A percentile compares a stretch with the other conserved stretches of the same genome.
Conservation (phyloP, 306 rosid species). For the Purshia tridentata region DNA sequence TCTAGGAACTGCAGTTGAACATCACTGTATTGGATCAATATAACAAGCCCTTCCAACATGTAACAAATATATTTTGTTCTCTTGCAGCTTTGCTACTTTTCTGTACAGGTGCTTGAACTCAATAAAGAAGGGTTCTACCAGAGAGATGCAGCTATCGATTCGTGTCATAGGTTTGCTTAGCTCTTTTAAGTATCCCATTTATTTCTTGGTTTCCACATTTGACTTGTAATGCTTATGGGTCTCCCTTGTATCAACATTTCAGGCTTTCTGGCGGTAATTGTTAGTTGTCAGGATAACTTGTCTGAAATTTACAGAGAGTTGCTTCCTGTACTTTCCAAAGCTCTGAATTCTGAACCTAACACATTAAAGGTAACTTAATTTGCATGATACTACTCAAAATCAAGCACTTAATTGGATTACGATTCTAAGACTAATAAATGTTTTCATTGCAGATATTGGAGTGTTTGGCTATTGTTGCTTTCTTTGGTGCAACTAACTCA, state of each 20-base stretch:
- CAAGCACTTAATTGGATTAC: not conserved
- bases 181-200: not conserved
- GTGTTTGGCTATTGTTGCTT: slow-evolving; percentile 37
- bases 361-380: slow-evolving; percentile 18
- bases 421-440: not conserved
- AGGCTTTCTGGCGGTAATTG: slow-evolving; percentile 38
- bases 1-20: no score
- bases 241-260: not conserved
- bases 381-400: not conserved
- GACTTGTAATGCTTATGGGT: not conserved
- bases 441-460: slow-evolving; percentile 32
- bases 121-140: slow-evolving; percentile 31
- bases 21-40: not conserved
- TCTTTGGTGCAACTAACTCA: slow-evolving; percentile 27
- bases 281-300: slow-evolving; percentile 13
- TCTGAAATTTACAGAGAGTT: slow-evolving; percentile 29
- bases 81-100: slow-evolving; percentile 32
- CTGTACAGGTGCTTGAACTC: slow-evolving; percentile 19
- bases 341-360: slow-evolving; percentile 11
- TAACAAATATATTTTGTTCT: not conserved
- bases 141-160: slow-evolving; percentile 28
- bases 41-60: not conserved
- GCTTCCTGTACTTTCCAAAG: slow-evolving; percentile 18
- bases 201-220: not conserved
- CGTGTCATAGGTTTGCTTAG: slow-evolving; percentile 28